Conservation (phyloP, 441 rosid genomes). For the Erodium trifolium region DNA sequence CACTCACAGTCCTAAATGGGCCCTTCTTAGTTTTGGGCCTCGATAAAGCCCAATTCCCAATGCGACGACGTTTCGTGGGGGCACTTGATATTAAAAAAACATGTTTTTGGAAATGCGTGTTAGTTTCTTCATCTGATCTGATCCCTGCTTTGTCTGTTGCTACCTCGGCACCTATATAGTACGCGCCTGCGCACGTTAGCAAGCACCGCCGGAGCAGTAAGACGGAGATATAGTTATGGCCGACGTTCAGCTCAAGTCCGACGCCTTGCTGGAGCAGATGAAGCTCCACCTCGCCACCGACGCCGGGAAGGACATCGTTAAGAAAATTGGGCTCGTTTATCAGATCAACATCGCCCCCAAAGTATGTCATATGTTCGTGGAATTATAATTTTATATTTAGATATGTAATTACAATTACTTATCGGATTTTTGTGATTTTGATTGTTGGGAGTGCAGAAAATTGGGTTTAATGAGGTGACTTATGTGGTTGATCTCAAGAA, state of each 20-base stretch:
- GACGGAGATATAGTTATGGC: not conserved
- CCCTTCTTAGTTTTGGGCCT: not conserved
- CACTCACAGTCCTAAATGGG: not conserved
- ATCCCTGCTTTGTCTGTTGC: not conserved
- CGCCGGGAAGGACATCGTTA: slow-evolving; percentile 45
- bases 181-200: slow-evolving; percentile 8
- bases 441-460: slow-evolving; percentile 42
- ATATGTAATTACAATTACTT: not conserved
- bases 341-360: slow-evolving; percentile 84
- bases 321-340: slow-evolving; percentile 74
- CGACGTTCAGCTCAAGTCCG: slow-evolving; percentile 53
- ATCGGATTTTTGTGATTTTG: not conserved
- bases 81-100: not conserved
- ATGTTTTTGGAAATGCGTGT: slow-evolving; percentile 14
- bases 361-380: slow-evolving; percentile 22
- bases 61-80: too few relatives aligned
- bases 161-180: not conserved
- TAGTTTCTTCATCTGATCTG: not conserved
- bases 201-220: slow-evolving; percentile 1
- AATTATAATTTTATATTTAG: not conserved
- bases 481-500: slow-evolving; percentile 77
- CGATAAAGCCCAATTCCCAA: not conserved
- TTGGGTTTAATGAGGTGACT: slow-evolving; percentile 73
- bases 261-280: slow-evolving; percentile 56
- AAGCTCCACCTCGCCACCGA: slow-evolving; percentile 58